Base-by-base conservation (phyloP, 2,329 filamentous ascomycete species). In the Exophiala viscosa region DNA sequence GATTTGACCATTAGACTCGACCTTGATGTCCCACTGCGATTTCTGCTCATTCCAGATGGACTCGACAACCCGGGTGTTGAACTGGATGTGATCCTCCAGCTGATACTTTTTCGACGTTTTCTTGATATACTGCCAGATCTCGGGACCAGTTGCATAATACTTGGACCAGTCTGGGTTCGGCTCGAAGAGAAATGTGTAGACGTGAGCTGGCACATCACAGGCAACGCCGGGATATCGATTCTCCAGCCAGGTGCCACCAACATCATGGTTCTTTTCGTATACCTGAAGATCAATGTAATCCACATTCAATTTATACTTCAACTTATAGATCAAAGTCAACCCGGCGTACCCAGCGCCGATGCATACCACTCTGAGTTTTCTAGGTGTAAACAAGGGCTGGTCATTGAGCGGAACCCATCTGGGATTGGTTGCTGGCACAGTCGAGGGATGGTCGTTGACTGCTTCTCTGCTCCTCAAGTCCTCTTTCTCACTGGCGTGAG, bases 161-260 rank as follows among this genome's bases (percentile, higher is more conserved):
- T 69, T 64, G 1, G 64, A 66, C 71, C 71, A 74, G 33, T 72
- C 64, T 2, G 68, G 69, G 32, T 73, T 73, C 2, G 70, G 70
- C 7, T 69, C 68, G 51, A 70, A 74, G 5, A 44, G 44, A 13
- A 47, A 52, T 18, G 34, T 38, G 44, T 53, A 53, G 10, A 36
- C 14, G 64, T 86, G 82, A 1, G 84, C 79, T 0, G 85, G 83
- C 13, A 88, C 80, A 64, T 88, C 84, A 59, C 45, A 20, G 36
- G 48, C 48, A 14, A 74, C 74, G 3, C 75, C 69, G 1, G 67
- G 67, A 58, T 69, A 70, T 18, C 60, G 56, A 42, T 65, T 67
- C 65, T 67, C 68, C 52, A 66, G 66, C 68, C 68, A 70, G 6
- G 68, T 66, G 9, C 68, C 68, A 11, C 54, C 54, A 0, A 73